Base-by-base conservation (phyloP, 257 asterid genomes). In the Fraxinus americana region DNA sequence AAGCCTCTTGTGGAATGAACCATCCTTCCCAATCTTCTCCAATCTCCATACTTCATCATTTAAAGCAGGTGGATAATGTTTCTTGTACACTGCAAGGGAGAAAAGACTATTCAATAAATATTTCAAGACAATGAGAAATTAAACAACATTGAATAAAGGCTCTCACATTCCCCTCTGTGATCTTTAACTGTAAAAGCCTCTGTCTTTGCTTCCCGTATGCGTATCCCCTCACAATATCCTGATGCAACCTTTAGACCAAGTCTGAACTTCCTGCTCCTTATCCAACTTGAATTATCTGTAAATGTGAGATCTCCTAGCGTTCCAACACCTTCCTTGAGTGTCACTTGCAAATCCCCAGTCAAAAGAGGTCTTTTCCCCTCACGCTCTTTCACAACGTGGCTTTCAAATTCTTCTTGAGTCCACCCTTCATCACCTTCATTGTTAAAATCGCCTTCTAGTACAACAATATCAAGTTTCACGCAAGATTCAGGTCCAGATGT, bases 21-120 rank as follows among this genome's bases (percentile, higher is more conserved):
- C 99, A 80, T 95, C 99, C 85, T 95, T 95, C 78, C 99, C 98
- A 25, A 95, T 95, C 86, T 95, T 95, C 91, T 95, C 99, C 89
- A 95, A 84, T 90, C 99, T 92, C 98, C 99, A 95, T 27, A 95
- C 97, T 0, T 95, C 99, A 75, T 95, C 99, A 83, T 77, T 90
- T 72, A 95, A 78, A 67, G 97, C 93, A 79, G 99, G 99, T 70
- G 99, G 99, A 72, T 93, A 95, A 79, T 95, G 99, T 77, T 93
- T 95, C 89, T 95, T 95, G 92, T 95, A 95, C 87, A 95, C 99
- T 94, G 85, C 70, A 68, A 68, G 36, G 75, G 77, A 79, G 80
- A 83, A 70, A 68, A 65, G 70, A 67, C 68, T 50, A 65, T 67
- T 75, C 54, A 68, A 43, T 57, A 70, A 72, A 75, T 70, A 19